These are phyloP conservation scores for Dipteronia dyeriana DNA, from an alignment of 345 rosid species.

Conservation along the genomic window DNA sequence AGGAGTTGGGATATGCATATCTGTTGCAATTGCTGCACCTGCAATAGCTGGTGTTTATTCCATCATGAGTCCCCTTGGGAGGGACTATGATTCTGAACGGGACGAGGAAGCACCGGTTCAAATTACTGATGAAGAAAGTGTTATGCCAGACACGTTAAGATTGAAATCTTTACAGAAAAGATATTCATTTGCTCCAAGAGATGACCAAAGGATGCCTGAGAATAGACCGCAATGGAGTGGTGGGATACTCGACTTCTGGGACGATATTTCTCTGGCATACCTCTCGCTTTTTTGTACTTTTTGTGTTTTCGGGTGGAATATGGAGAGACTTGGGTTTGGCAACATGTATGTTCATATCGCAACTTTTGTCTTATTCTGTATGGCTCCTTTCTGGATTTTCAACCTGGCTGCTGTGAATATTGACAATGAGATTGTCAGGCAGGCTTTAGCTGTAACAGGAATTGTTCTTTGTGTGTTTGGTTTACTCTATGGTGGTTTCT, in stretches of 20 bases:
- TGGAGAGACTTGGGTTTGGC: constrained; percentile 96
- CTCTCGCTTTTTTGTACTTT: constrained; percentile 79
- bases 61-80: constrained; percentile 84
- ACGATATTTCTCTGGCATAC: constrained; percentile 81
- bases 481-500: constrained; percentile 89
- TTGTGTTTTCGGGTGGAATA: constrained; percentile 96
- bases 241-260: constrained; percentile 83
- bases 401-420: constrained; percentile 83
- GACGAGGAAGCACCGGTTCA: constrained; percentile 72
- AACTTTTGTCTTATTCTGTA: constrained; percentile 79
- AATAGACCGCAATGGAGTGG: constrained; percentile 80
- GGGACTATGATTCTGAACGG: constrained; percentile 53
- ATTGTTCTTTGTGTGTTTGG: constrained; percentile 79
- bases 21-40: constrained; percentile 86
- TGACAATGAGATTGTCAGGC: constrained; percentile 58
- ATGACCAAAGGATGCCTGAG: constrained; percentile 42
- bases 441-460: constrained; percentile 67
- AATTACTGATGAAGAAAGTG: constrained; percentile 31
- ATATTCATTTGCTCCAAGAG: constrained; percentile 65
- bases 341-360: constrained; percentile 96
- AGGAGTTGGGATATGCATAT: constrained; percentile 82
- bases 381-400: constrained; percentile 95
- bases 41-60: constrained; percentile 81
- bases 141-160: constrained; percentile 29
- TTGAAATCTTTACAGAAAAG: constrained; percentile 48